Conservation (phyloP, 768 basidiomycete species). For the Hericium coralloides region DNA sequence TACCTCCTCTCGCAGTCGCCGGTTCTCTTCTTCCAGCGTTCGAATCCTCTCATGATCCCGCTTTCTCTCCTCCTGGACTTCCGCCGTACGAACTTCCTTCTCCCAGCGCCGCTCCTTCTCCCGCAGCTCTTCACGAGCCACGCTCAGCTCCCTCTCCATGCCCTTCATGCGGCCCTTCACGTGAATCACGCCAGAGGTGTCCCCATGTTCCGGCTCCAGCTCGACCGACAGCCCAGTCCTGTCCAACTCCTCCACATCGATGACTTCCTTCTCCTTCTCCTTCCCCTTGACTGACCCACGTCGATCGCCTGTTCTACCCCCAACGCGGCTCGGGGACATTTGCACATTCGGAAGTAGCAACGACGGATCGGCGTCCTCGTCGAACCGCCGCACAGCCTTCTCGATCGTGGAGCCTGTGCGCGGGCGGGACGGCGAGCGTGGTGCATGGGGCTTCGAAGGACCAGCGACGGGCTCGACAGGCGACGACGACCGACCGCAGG, state of each 20-base stretch:
- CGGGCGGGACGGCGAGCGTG: not conserved
- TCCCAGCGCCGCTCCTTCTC: conserved; percentile 33
- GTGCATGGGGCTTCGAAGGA: conserved; percentile 2
- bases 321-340: conserved; percentile 21
- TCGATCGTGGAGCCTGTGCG: conserved; percentile 30
- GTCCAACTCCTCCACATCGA: not conserved
- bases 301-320: not conserved
- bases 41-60: conserved; percentile 56
- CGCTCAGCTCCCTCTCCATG: conserved; percentile 54
- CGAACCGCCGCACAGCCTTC: conserved; percentile 42
- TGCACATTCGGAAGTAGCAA: conserved; percentile 40
- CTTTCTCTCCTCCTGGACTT: conserved; percentile 33
- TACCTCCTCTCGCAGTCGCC: conserved; percentile 49
- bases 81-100: conserved; percentile 26
- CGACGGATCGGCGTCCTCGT: conserved; percentile 41
- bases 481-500: not conserved
- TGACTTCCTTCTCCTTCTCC: not conserved
- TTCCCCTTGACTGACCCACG: not conserved
- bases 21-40: conserved; percentile 59
- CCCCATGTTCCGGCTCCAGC: conserved; percentile 15
- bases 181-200: conserved; percentile 36
- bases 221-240: no score
- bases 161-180: conserved; percentile 30
- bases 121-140: conserved; percentile 43
- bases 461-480: conserved; percentile 1